A percentile compares a stretch with the other conserved stretches of the same genome.
phyloP scores from a whole-genome alignment of 441 rosid species.

The Populus hybrid region DNA sequence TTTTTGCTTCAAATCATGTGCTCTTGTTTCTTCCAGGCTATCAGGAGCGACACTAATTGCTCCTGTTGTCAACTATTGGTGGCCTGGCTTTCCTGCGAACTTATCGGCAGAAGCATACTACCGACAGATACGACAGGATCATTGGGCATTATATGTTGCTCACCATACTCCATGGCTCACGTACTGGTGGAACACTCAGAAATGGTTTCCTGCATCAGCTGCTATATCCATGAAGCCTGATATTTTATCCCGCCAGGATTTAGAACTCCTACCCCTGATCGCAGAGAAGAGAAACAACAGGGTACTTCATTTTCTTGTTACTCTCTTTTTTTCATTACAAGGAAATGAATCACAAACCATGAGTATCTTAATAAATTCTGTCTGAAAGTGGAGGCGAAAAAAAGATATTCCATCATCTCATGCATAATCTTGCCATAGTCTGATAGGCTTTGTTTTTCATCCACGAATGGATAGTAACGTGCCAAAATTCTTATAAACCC shows the following conservation, averaged over 20 bases:
- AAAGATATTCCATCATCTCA: too few relatives aligned
- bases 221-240: constrained; percentile 30
- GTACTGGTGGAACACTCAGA: constrained; percentile 79
- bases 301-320: constrained; percentile 21
- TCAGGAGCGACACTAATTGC: constrained; percentile 68
- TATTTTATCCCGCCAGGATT: constrained; percentile 45
- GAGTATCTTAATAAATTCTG: too few relatives aligned
- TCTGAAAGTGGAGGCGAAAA: too few relatives aligned
- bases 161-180: constrained; percentile 64
- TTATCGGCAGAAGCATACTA: constrained; percentile 42
- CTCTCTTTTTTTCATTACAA: too few relatives aligned
- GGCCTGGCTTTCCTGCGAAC: constrained; percentile 67
- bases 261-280: constrained; percentile 29
- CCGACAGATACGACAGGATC: constrained; percentile 18
- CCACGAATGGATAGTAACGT: not conserved
- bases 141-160: constrained; percentile 41
- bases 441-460: not conserved
- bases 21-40: constrained; percentile 33
- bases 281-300: constrained; percentile 4
- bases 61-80: constrained; percentile 66
- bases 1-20: too few relatives aligned
- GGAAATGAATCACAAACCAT: too few relatives aligned
- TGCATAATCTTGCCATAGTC: too few relatives aligned
- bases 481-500: not conserved
- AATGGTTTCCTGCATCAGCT: constrained; percentile 48